Evolutionary conservation across 352 stramenopile species (phyloP), one percentile per base, ranked within the genome.

Genomic region (Phytopythium boreale): DNA sequence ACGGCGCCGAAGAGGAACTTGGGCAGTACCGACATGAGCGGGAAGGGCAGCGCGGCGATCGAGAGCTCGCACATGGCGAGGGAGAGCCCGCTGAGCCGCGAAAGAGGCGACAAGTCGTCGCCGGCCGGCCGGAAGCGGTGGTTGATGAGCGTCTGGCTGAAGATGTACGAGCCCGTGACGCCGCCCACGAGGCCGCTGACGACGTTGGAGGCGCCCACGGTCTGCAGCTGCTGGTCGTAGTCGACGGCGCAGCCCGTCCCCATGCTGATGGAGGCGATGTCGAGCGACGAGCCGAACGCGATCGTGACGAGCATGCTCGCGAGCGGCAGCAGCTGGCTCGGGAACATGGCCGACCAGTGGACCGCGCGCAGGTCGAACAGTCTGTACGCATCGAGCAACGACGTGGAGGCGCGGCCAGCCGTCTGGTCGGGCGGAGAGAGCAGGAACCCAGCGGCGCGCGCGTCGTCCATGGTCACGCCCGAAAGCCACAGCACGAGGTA

Each of bases 1-100:
- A 99, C 76, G n/a, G 90, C 93, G 19, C 96, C 97, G 73, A 99
- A 99, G 64, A 99, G 98, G 62, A 97, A 97, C 70, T 97, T 98
- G 1, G 97, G 97, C 10, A 99, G 73, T 58, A 96, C 89, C 8
- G 87, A 79, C 43, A 98, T 89, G 12, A 99, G 73, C 29, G 95
- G 88, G 50, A 98, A 79, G 14, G 95, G 95, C 12, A 88, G 68
- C 17, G 98, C 46, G 50, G 79, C 79, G 47, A 92, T 89, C 4
- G 62, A 67, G 8, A 90, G 29, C 62, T 92, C 84, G 47, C 80
- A 88, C 4, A 66, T 47, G 10, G 75, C 70, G 19, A 92, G 66
- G 20, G 84, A 80, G n/a, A 86, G 51, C 1, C 84, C 84, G 14
- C 64, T 82, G 24, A 56, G 50, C 9, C 50, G 17, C 31, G 50